Evolutionary conservation across 139 green algal genomes (phyloP), one percentile per base, ranked within the genome.

Genomic region (Chlorella sp.): DNA sequence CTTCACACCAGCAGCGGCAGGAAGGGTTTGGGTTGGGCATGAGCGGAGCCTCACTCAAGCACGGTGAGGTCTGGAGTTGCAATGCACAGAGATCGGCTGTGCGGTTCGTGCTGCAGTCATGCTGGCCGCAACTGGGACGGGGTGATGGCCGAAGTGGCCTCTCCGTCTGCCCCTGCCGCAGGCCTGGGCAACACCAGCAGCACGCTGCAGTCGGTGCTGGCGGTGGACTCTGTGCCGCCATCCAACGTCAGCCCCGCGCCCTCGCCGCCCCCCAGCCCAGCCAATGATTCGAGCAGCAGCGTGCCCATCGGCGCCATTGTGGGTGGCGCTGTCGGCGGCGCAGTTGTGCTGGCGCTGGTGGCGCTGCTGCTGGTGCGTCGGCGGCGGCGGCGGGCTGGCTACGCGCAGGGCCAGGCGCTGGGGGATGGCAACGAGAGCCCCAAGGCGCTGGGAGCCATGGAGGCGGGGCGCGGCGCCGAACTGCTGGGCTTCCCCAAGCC

Each of bases 371-470:
- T 48, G 26, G 32, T 40, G 41, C 70, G 81, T 38, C 46, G 81
- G 38, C 51, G 72, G 13, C 70, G 70, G 30, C 38, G 54, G 38
- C 69, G n/a, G 32, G 36, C 51, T 24, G 51, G 51, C 14, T 60
- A 60, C 48, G 30, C 36, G 36, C 68, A 32, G 41, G n/a, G 64
- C 43, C 64, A 20, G 64, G 44, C 36, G 36, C 30, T 24, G 40
- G 24, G 41, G 5, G 73, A 64, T 30, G 60, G 44, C 60, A 41
- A 41, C 77, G 40, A 75, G 6, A 86, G 70, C 56, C 81, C 81
- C 38, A 86, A 86, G 72, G 51, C 24, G 24, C 77, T 85, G 28
- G 81, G 68, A 0, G 54, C 70, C 28, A 81, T 86, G 81, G 81
- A 86, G 81, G 40, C 60, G 32, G 81, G 81, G 6, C 51, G 19